Conservation (phyloP, 169 alveolate genomes). For the Plasmodium inui region DNA sequence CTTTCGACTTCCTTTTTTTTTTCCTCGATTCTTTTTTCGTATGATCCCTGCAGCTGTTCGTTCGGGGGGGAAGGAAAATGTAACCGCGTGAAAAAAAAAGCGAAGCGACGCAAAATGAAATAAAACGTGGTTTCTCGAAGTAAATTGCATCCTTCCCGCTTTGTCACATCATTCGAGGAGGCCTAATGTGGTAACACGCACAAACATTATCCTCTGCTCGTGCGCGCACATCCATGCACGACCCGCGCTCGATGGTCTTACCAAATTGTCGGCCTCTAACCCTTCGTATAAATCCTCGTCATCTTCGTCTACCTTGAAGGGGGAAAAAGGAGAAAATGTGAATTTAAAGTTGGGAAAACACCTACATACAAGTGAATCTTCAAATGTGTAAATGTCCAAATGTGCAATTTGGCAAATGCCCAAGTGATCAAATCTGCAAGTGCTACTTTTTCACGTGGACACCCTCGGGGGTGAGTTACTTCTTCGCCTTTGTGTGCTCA, state of each 20-base stretch:
- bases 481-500: not conserved
- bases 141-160: not conserved
- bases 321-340: not conserved
- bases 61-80: not conserved
- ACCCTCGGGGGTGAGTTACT: not conserved
- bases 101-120: not conserved
- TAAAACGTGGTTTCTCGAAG: not conserved
- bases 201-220: not conserved
- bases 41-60: constrained; percentile 12
- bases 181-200: not conserved
- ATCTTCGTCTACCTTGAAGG: constrained; percentile 71
- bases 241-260: not conserved
- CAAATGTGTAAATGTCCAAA: no score
- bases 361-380: no score
- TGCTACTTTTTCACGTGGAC: not conserved
- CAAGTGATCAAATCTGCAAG: not conserved
- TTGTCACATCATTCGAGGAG: not conserved
- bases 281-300: constrained; percentile 75
- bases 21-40: constrained; percentile 58
- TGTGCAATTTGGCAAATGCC: not conserved
- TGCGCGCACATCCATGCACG: not conserved
- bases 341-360: no score
- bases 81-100: not conserved
- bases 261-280: constrained; percentile 70
- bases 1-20: constrained; percentile 68